Evolutionary conservation across 306 rosid species (phyloP), one percentile per base, ranked within the genome.

Genomic region (Quercus agrifolia): DNA sequence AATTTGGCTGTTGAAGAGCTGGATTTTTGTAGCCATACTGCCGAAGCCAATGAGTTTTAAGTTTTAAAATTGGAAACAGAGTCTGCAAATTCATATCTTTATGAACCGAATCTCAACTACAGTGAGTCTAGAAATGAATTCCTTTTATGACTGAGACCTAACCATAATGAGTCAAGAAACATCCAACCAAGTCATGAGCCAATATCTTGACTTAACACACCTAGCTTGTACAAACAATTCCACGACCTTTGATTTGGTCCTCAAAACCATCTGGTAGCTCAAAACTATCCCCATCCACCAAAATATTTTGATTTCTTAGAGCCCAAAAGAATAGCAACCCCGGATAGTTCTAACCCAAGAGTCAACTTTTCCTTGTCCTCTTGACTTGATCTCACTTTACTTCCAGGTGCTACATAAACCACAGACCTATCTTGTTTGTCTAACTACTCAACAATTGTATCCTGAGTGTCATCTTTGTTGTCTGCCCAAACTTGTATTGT

Each of bases 311-410:
- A 14, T 72, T 82, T 66, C 89, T 86, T 21, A 86, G 41, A 21
- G 76, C 96, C 96, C 96, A 91, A 67, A 91, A 86, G 87, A 87
- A 89, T 3, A 90, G 83, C 78, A 89, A 71, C 3, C 3, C 78
- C 71, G 0, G 92, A 88, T 13, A 79, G 75, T 74, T 91, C 92
- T 46, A 88, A 83, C 67, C 90, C 88, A 4, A 86, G 79, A 51
- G 86, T 90, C 35, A 89, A 79, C 78, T 87, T 89, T 2, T 25
- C 6, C 18, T 81, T 20, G 7, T 74, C 73, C 5, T 75, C 59
- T 56, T 78, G 75, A 52, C 31, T 82, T 13, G 77, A 67, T 23
- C 25, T 79, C 0, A 76, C 30, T 68, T 85, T 81, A 66, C 86
- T 86, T 8, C 92, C 92, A 68, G 89, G 73, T 19, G 93, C 91